phyloP scores from a whole-genome alignment of 208 protist genomes.

The Trypanosoma vivax region DNA sequence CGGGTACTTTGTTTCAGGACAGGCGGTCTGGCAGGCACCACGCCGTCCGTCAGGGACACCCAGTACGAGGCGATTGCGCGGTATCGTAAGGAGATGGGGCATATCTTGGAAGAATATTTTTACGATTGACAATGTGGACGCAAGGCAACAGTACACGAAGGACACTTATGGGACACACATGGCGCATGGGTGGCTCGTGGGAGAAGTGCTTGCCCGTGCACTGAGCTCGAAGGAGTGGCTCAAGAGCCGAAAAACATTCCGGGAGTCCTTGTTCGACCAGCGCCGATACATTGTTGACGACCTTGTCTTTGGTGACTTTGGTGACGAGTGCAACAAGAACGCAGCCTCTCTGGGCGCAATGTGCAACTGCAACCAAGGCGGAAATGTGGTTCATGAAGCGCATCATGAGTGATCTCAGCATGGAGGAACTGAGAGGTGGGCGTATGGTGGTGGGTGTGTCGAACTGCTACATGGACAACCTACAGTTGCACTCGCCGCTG shows the following conservation, averaged over 20 bases:
- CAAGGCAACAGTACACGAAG: conserved; percentile 6
- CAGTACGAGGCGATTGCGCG: no score
- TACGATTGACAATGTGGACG: conserved; percentile 1
- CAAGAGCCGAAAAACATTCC: conserved; percentile 7
- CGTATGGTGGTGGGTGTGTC: not conserved
- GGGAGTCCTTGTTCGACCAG: conserved; percentile 8
- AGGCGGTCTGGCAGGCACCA: no score
- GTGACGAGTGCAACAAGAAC: not conserved
- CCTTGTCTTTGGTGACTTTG: conserved; percentile 7
- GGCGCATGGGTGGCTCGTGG: not conserved
- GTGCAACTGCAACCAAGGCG: conserved; percentile 41
- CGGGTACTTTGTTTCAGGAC: not conserved
- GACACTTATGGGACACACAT: not conserved
- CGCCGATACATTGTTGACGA: not conserved
- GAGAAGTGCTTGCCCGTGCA: not conserved
- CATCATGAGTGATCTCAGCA: conserved; percentile 2
- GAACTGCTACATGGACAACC: not conserved
- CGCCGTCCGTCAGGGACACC: no score
- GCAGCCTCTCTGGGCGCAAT: conserved; percentile 18
- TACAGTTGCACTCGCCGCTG: not conserved
- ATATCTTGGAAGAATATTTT: not conserved
- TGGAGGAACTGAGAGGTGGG: not conserved
- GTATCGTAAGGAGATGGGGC: no score
- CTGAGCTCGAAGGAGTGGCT: conserved; percentile 8
- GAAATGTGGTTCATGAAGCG: conserved; percentile 19